These are phyloP conservation scores for Pseudozyma thailandica DNA, from an alignment of 1,284 basidiomycete genomes.

Conservation along the genomic window DNA sequence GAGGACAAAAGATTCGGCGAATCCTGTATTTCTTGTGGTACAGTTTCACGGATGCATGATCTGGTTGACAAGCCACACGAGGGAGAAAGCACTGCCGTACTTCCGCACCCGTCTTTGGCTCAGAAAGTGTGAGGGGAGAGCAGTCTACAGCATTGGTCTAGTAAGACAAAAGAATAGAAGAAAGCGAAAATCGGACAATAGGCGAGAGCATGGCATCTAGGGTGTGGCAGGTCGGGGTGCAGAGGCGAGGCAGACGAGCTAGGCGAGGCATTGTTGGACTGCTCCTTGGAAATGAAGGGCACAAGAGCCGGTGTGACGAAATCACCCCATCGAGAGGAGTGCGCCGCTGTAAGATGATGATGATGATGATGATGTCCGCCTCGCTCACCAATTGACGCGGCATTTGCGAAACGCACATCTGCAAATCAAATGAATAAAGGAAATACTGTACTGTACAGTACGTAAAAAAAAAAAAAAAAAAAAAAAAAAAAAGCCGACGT, in stretches of 20 bases:
- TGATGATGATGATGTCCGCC: background rate
- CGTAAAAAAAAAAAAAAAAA: no score
- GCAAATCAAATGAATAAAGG: no score
- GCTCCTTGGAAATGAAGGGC: background rate
- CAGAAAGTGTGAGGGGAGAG: no score
- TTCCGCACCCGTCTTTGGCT: no score
- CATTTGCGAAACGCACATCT: background rate
- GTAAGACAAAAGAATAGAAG: no score
- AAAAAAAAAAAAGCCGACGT: no score
- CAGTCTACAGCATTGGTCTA: no score
- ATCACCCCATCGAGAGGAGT: background rate
- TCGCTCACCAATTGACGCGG: background rate
- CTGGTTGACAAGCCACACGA: background rate
- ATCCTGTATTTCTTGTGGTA: background rate
- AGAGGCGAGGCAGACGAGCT: constrained; percentile 9
- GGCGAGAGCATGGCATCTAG: background rate
- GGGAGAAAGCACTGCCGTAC: background rate
- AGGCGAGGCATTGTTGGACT: background rate
- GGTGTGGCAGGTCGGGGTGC: constrained; percentile 8
- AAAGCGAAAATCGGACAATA: background rate
- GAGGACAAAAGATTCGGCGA: background rate
- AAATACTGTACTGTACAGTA: no score
- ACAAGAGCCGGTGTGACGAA: constrained; percentile 12
- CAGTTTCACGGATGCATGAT: constrained; percentile 10
- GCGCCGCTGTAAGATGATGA: constrained; percentile 18